Evolutionary conservation across 768 basidiomycete species (phyloP), one percentile per base, ranked within the genome.

Genomic region (Coprinellus aureogranulatus): DNA sequence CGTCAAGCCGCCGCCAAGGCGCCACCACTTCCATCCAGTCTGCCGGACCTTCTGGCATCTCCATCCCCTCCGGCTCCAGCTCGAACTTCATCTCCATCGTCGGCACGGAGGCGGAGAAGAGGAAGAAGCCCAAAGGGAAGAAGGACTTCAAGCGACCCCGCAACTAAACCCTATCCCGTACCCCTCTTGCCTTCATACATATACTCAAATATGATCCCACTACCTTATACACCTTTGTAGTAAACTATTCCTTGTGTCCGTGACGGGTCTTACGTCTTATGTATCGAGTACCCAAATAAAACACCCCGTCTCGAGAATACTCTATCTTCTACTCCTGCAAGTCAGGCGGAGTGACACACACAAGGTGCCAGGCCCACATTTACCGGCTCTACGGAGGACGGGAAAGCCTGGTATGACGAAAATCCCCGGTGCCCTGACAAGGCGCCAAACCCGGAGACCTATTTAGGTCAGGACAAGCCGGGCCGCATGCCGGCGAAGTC

Each of bases 401-500:
- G 45, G 45, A 46, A 46, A 46, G 45, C 45, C 45, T 2, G 16
- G 41, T 16, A 44, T 5, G 41, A n/a, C n/a, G n/a, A n/a, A n/a
- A n/a, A n/a, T n/a, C n/a, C n/a, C n/a, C n/a, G 2, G 48, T 30
- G 26, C 26, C 26, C 26, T 3, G 48, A 49, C 48, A 2, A 49
- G 2, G 41, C 48, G 27, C 26, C 28, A 2, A 28, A 3, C 48
- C 48, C 48, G 27, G 48, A 14, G 28, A 28, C 27, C 48, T 49
- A 49, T 49, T 49, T 2, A 49, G 48, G 48, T 28, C 28, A 16
- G 27, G 48, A 49, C 6, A 22, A 28, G 10, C 31, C 48, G 26
- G 48, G 48, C 48, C 48, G 48, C 48, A 49, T 49, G 48, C 48
- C 48, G 48, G 48, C 48, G 48, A 49, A 49, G 48, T 49, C 27